These are phyloP conservation scores for Fusarium sp. DNA, from an alignment of 2,329 filamentous ascomycete genomes.

Conservation along the genomic window DNA sequence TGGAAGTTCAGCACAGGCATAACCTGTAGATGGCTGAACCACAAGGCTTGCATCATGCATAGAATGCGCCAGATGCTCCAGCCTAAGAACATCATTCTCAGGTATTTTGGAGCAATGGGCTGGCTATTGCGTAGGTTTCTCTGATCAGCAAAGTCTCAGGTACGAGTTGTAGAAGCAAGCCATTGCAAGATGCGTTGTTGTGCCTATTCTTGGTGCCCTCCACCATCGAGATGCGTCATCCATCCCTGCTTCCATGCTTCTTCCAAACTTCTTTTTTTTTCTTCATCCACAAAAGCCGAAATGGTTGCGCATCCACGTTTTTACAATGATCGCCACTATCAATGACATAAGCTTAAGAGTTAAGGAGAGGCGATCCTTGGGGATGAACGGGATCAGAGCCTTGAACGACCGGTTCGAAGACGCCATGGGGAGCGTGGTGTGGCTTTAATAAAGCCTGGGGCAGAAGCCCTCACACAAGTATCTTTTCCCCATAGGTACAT, in stretches of 20 bases:
- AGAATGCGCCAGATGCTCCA: conserved; percentile 13
- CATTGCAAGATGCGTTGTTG: conserved; percentile 3
- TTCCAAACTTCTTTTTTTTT: conserved; percentile 23
- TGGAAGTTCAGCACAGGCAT: conserved; percentile 15
- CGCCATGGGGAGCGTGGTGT: conserved; percentile 35
- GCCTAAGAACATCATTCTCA: conserved; percentile 3
- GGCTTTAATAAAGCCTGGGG: conserved; percentile 43
- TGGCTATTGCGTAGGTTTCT: not conserved
- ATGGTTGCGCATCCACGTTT: conserved; percentile 26
- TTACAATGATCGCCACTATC: conserved; percentile 21
- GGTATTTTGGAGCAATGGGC: conserved; percentile 5
- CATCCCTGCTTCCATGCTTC: conserved; percentile 26
- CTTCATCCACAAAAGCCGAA: conserved; percentile 9
- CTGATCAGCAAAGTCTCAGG: not conserved
- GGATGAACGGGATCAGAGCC: conserved; percentile 3
- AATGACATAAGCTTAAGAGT: conserved; percentile 18
- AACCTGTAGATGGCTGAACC: not conserved
- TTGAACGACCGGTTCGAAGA: not conserved
- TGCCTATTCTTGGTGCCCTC: conserved; percentile 28
- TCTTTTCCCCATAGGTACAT: conserved; percentile 47
- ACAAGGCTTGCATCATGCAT: conserved; percentile 28
- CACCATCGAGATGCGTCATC: conserved; percentile 28
- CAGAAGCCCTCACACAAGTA: conserved; percentile 37
- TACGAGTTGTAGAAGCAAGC: not conserved
- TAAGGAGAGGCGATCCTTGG: not conserved